Percentiles rank a stretch among this genome's conserved stretches.
phyloP scores from a whole-genome alignment of 1,284 basidiomycete genomes.

The Megacollybia platyphylla region DNA sequence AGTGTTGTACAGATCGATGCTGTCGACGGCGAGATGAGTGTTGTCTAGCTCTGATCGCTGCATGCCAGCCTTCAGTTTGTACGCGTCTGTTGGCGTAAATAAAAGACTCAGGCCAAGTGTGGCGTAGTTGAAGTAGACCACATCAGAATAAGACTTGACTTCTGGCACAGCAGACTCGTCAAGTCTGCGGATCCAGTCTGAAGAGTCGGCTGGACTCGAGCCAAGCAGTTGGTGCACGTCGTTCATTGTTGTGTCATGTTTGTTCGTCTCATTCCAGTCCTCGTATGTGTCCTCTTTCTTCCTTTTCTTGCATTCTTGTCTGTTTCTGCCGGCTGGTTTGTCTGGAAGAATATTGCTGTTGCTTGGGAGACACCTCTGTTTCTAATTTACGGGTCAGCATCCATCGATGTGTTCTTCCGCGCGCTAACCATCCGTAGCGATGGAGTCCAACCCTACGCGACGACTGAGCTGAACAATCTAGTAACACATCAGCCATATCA shows the following conservation, averaged over 20 bases:
- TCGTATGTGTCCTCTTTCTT: slow-evolving; percentile 45
- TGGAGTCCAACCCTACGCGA: slow-evolving; percentile 46
- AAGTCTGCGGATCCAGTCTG: slow-evolving; percentile 1
- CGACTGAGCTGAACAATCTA: slow-evolving; percentile 33
- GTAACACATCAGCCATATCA: slow-evolving; percentile 55
- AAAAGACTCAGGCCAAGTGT: slow-evolving; percentile 68
- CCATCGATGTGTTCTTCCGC: slow-evolving; percentile 1
- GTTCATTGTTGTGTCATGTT: slow-evolving; percentile 9
- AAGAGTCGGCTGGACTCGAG: slow-evolving; percentile 1
- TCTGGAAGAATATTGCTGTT: slow-evolving; percentile 58
- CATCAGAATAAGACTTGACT: slow-evolving; percentile 69
- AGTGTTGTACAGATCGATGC: slow-evolving; percentile 74
- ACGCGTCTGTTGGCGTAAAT: slow-evolving; percentile 46
- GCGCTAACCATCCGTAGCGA: slow-evolving; percentile 29
- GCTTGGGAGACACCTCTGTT: slow-evolving; percentile 55
- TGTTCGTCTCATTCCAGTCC: slow-evolving; percentile 30
- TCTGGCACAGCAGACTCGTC: slow-evolving; percentile 28
- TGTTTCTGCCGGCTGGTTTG: slow-evolving; percentile 48
- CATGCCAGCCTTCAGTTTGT: slow-evolving; percentile 39
- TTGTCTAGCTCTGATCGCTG: slow-evolving; percentile 34
- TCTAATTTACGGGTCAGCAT: slow-evolving; percentile 63
- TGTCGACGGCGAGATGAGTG: slow-evolving; percentile 43
- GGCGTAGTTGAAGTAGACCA: slow-evolving; percentile 77
- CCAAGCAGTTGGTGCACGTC: slow-evolving; percentile 28
- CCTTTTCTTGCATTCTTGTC: slow-evolving; percentile 51